A percentile compares a stretch with the other conserved stretches of the same genome.
These are phyloP conservation scores for Pseudogymnoascus sp. DNA, from an alignment of 2,329 filamentous ascomycete genomes.

Conservation along the genomic window DNA sequence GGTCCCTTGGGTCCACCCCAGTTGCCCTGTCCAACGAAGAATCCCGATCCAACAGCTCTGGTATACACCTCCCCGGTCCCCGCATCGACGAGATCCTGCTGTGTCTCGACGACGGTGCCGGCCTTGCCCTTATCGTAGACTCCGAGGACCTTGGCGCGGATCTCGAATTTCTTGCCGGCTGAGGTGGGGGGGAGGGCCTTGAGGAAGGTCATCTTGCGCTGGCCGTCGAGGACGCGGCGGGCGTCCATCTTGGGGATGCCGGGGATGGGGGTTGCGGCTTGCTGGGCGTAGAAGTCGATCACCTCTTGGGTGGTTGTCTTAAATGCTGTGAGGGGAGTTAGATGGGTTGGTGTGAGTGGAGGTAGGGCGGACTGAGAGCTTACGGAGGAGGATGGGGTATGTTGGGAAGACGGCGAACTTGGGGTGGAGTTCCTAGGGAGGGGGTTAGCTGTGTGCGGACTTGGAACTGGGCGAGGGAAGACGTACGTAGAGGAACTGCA, in stretches of 20 bases:
- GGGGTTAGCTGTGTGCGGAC: slow-evolving; percentile 11
- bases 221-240: slow-evolving; percentile 56
- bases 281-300: slow-evolving; percentile 59
- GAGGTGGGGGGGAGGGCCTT: slow-evolving; percentile 56
- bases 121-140: slow-evolving; percentile 69
- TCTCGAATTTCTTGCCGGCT: slow-evolving; percentile 53
- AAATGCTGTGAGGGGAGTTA: slow-evolving; percentile 41
- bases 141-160: slow-evolving; percentile 55
- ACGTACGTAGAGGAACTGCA: slow-evolving; percentile 83
- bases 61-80: slow-evolving; percentile 53
- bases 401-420: slow-evolving; percentile 84
- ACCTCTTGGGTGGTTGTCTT: slow-evolving; percentile 59
- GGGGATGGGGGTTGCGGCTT: slow-evolving; percentile 46
- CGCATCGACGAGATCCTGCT: slow-evolving; percentile 55
- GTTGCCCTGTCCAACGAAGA: slow-evolving; percentile 60
- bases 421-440: slow-evolving; percentile 71
- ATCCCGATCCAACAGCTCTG: slow-evolving; percentile 49
- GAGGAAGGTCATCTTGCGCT: slow-evolving; percentile 55
- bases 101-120: slow-evolving; percentile 58
- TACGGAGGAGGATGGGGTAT: slow-evolving; percentile 25
- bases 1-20: slow-evolving; percentile 92
- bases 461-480: not conserved
- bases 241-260: slow-evolving; percentile 59
- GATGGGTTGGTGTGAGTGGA: not conserved
- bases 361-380: slow-evolving; percentile 1